Evolutionary conservation across 805 yeast species (phyloP).

Genomic region (Saccharomycopsis javanensis): DNA sequence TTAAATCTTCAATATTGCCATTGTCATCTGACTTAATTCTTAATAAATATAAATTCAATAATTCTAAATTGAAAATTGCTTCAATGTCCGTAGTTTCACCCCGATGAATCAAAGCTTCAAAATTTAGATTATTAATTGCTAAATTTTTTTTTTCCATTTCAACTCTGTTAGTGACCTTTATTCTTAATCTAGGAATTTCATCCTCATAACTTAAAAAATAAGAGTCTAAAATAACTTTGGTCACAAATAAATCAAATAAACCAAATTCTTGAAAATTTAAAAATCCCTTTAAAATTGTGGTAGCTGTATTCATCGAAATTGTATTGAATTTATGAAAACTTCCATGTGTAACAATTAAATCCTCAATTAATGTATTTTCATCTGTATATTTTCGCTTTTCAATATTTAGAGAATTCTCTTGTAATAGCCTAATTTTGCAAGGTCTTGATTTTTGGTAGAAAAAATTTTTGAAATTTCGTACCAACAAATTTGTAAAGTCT

Average conservation of each 20-base stretch:
- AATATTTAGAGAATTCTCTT: neutral
- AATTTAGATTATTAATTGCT: conserved; percentile 6
- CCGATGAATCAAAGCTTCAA: neutral
- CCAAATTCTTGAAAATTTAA: neutral
- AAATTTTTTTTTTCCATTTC: neutral
- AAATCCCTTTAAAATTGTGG: neutral
- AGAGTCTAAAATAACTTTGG: neutral
- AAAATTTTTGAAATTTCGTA: neutral
- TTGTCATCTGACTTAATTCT: neutral
- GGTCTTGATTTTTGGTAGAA: neutral
- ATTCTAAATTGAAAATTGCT: neutral
- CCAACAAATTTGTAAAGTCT: neutral
- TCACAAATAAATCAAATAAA: neutral
- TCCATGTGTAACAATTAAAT: neutral
- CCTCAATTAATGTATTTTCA: neutral
- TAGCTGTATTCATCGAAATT: neutral
- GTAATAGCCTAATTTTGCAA: neutral
- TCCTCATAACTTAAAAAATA: conserved; percentile 1
- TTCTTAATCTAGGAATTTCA: neutral
- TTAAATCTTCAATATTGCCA: neutral
- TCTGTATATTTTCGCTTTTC: neutral
- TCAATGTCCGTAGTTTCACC: neutral
- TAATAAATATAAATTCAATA: neutral
- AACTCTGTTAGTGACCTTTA: neutral
- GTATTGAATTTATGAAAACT: neutral